A percentile compares a stretch with the other conserved stretches of the same genome.
Evolutionary conservation across 139 green algal genomes (phyloP).

Genomic region (Spirogloea muscicola): DNA sequence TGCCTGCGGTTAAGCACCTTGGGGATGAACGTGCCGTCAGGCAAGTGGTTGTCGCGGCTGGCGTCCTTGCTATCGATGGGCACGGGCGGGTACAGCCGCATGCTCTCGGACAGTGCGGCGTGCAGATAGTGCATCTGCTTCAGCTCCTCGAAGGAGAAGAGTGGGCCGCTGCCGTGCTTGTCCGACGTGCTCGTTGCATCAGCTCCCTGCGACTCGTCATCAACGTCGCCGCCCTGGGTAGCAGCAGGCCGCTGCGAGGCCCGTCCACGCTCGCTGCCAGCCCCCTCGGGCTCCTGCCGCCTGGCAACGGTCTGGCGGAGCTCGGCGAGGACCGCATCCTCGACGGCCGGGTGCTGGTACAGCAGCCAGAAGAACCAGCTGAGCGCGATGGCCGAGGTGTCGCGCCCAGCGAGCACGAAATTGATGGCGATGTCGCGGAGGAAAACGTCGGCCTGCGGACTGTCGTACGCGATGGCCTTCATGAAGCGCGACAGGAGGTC

Average conservation of each 20-base stretch:
- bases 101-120: slow-evolving; percentile 18
- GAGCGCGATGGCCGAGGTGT: slow-evolving; percentile 17
- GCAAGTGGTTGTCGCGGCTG: slow-evolving; percentile 1
- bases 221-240: too few relatives aligned
- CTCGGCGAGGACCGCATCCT: too few relatives aligned
- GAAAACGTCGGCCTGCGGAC: slow-evolving; percentile 1
- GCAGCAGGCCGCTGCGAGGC: too few relatives aligned
- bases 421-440: slow-evolving; percentile 32
- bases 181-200: too few relatives aligned
- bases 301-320: too few relatives aligned
- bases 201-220: too few relatives aligned
- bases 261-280: too few relatives aligned
- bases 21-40: slow-evolving; percentile 1
- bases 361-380: slow-evolving; percentile 18
- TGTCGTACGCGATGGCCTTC: too few relatives aligned
- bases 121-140: slow-evolving; percentile 3
- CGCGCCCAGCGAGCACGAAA: slow-evolving; percentile 33
- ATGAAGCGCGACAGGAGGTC: too few relatives aligned
- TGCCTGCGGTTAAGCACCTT: too few relatives aligned
- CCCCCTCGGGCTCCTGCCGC: too few relatives aligned
- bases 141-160: slow-evolving; percentile 9
- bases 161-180: too few relatives aligned
- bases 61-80: slow-evolving; percentile 15
- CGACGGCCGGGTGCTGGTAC: not conserved
- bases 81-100: slow-evolving; percentile 25